phyloP scores from a whole-genome alignment of 192 early-diverging fungal genomes.

The Gamsiella multidivaricata region DNA sequence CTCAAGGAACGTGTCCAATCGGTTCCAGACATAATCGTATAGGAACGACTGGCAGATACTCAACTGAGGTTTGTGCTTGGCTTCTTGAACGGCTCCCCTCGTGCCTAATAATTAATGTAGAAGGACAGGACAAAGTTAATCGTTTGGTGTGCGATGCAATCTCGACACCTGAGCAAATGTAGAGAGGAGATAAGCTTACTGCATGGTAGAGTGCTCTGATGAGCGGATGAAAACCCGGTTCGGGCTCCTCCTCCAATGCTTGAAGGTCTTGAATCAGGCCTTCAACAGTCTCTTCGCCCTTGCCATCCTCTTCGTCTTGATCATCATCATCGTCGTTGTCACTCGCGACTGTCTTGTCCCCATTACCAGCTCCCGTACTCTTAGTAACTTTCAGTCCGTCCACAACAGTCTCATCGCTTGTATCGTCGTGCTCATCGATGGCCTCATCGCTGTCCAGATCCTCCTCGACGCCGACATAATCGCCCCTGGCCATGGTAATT shows the following conservation, averaged over 20 bases:
- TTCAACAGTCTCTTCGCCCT: constrained; percentile 6
- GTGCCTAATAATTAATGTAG: too few species aligned
- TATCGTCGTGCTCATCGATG: constrained; percentile 1
- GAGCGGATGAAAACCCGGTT: constrained; percentile 8
- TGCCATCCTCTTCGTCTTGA: neutral
- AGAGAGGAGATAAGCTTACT: constrained; percentile 14
- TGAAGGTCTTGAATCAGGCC: constrained; percentile 15
- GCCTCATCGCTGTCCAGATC: constrained; percentile 13
- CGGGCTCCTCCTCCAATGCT: constrained; percentile 6
- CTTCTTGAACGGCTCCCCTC: constrained; percentile 7
- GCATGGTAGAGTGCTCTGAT: constrained; percentile 21
- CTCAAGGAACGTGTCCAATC: constrained; percentile 11
- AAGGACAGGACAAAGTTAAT: constrained; percentile 1
- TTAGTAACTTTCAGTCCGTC: neutral
- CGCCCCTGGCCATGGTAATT: neutral
- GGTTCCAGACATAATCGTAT: constrained; percentile 16
- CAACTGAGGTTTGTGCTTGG: constrained; percentile 11
- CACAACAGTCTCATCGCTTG: neutral
- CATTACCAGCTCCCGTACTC: neutral
- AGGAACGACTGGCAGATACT: constrained; percentile 2
- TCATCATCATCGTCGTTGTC: constrained; percentile 4
- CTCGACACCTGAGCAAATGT: too few species aligned
- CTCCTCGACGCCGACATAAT: neutral
- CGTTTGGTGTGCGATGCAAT: too few species aligned
- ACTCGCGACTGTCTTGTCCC: neutral